These are phyloP conservation scores for Trichoderma gamsii DNA, from an alignment of 495 filamentous ascomycete genomes.

Conservation along the genomic window DNA sequence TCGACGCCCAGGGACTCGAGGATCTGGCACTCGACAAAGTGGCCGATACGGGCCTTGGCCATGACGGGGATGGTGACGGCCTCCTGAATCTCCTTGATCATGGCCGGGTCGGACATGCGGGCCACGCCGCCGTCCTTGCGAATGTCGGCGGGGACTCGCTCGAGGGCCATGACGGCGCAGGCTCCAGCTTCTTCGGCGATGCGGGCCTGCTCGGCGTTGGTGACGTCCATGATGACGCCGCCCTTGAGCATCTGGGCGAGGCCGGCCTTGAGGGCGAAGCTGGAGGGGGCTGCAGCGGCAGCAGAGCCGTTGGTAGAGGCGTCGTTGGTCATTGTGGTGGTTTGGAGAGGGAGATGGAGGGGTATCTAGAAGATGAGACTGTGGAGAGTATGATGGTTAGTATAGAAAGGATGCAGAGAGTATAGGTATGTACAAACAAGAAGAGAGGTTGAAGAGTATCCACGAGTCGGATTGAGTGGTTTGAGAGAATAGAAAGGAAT, in stretches of 20 bases:
- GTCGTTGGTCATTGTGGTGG: slow-evolving; percentile 17
- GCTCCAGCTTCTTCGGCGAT: slow-evolving; percentile 97
- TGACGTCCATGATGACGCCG: slow-evolving; percentile 99
- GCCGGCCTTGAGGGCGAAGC: slow-evolving; percentile 82
- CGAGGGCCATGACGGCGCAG: slow-evolving; percentile 94
- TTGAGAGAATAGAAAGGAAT: not conserved
- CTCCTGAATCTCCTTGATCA: slow-evolving; percentile 95
- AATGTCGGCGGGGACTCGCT: slow-evolving; percentile 97
- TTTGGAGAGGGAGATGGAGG: not conserved
- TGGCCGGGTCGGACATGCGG: slow-evolving; percentile 90
- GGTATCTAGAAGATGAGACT: not conserved
- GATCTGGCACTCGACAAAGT: slow-evolving; percentile 98
- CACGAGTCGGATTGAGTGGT: not conserved
- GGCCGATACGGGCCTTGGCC: slow-evolving; percentile 97
- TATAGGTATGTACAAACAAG: not conserved
- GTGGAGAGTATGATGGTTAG: not conserved
- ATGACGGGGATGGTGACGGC: slow-evolving; percentile 99
- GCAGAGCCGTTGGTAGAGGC: slow-evolving; percentile 20
- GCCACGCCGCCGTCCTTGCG: slow-evolving; percentile 86
- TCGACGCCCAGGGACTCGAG: slow-evolving; percentile 91
- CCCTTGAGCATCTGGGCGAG: slow-evolving; percentile 97
- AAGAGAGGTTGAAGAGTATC: not conserved
- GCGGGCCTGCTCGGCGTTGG: slow-evolving; percentile 87
- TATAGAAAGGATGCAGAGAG: not conserved
- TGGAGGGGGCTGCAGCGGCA: slow-evolving; percentile 20